Base-by-base conservation (phyloP, 2,329 filamentous ascomycete species). In the Xylogone sp. region DNA sequence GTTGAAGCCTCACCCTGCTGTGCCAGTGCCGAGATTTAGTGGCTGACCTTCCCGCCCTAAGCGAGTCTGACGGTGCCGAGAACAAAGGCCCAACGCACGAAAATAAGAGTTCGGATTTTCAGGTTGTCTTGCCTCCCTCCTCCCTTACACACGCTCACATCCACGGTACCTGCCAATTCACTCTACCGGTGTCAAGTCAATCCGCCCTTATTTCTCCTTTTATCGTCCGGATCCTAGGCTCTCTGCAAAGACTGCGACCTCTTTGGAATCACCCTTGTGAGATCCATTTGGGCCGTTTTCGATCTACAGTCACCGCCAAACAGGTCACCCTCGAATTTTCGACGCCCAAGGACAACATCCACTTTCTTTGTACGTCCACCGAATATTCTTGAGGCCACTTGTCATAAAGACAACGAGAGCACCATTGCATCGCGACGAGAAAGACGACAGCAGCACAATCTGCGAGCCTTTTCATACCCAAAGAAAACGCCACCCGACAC, bases 171-270 rank as follows among this genome's bases (percentile, higher is more conserved):
- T 50, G 59, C 49, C 58, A 62, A 62, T 60, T 50, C 56, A 56
- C 58, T 50, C 52, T 57, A 58, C 57, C 57, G 56, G 61, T 62
- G 61, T 58, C 55, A 52, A 59, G 55, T 63, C 59, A 58, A 59
- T 60, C 45, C 55, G 48, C 49, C 49, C 46, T 55, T 48, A 19
- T 53, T 56, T 53, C 54, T 60, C 56, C 50, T 58, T n/a, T 49
- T 27, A 48, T 53, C 49, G 55, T 50, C 39, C 31, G 27, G 39
- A 47, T 31, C 20, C 20, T 44, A 42, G 29, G 45, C 27, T 27
- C 27, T 49, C 48, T n/a, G 31, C 49, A 18, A 42, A 39, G 16
- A 21, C 45, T 13, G 34, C 44, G 22, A 46, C 49, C 34, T n/a
- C 53, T 50, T 18, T n/a, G 56, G 50, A 50, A 46, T 42, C 47